Base-by-base conservation (phyloP, 306 rosid species). In the Vicia sativa region DNA sequence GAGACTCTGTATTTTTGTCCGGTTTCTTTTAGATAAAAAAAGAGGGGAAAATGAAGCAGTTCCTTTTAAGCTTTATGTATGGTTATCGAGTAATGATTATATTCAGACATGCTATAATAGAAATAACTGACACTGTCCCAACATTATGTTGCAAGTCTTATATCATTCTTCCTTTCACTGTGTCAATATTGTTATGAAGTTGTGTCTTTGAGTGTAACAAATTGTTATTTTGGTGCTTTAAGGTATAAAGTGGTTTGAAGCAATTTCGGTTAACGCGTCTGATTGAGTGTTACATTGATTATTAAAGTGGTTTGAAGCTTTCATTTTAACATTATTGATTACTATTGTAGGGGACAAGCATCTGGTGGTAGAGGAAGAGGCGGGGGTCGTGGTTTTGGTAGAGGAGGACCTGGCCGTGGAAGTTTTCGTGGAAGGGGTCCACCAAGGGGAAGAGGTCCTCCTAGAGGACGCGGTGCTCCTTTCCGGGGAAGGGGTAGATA, bases 401-500 rank as follows among this genome's bases (percentile, higher is more conserved):
- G 28, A 1, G 3, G 28, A 25, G 28, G 28, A 25, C 28, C 28
- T 49, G 35, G 59, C 1, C 80, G 92, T 14, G 91, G 95, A 29
- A 80, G 87, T 13, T 91, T 89, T 60, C 92, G 92, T 3, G 97
- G 97, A 64, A 82, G 97, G 75, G 97, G 96, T 28, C 91, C 70
- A 13, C 90, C 90, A 31, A 80, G 96, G 74, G 92, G 96, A 76
- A 88, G 89, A 43, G 95, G 95, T 42, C 82, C 86, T 59, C 79
- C 86, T 34, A 77, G 96, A 71, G 98, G 87, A 23, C 85, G 95
- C 7, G 85, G 88, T 38, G 95, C 93, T 71, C 90, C 95, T 59
- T 90, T 90, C 65, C 79, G 99, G 82, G 99, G 99, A 44, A 83
- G 96, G 71, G 99, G 97, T 19, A 87, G 97, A 80, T 87, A 39